Percentiles rank a stretch among this genome's conserved stretches.
These are phyloP conservation scores for Pleurotus pulmonarius DNA, from an alignment of 768 basidiomycete genomes.

Conservation along the genomic window DNA sequence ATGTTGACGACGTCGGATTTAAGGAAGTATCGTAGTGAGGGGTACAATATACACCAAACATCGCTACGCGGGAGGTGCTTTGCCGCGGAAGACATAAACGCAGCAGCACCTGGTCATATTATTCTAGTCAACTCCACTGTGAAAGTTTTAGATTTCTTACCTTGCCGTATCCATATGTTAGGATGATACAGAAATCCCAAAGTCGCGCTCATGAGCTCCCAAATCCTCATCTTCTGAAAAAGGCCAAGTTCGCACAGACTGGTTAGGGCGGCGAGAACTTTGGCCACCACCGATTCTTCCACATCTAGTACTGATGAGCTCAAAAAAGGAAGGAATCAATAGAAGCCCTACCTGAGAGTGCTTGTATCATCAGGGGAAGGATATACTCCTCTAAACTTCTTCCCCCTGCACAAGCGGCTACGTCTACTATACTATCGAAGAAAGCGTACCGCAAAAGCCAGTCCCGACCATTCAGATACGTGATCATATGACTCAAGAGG, in stretches of 20 bases:
- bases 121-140: slow-evolving; percentile 2
- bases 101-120: slow-evolving; percentile 62
- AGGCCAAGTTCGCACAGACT: slow-evolving; percentile 87
- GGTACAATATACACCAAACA: slow-evolving; percentile 96
- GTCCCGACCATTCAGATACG: slow-evolving; percentile 85
- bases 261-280: slow-evolving; percentile 83
- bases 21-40: slow-evolving; percentile 81
- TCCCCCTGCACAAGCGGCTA: slow-evolving; percentile 91
- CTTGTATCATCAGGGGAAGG: slow-evolving; percentile 93
- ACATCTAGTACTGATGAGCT: slow-evolving; percentile 55
- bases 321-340: neutral
- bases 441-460: slow-evolving; percentile 91
- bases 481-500: slow-evolving; percentile 84
- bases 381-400: slow-evolving; percentile 95
- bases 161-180: slow-evolving; percentile 93
- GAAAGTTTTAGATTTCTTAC: slow-evolving; percentile 30
- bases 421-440: slow-evolving; percentile 93
- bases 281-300: slow-evolving; percentile 91
- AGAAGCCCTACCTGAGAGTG: slow-evolving; percentile 70
- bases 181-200: slow-evolving; percentile 93
- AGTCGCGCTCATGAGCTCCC: slow-evolving; percentile 91
- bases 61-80: slow-evolving; percentile 82
- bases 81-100: slow-evolving; percentile 85
- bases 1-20: slow-evolving; percentile 78
- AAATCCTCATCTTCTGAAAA: slow-evolving; percentile 92